Percentiles rank a stretch among this genome's conserved stretches.
Conservation (phyloP, 2,329 filamentous ascomycete genomes). For the Apiospora sp. region DNA sequence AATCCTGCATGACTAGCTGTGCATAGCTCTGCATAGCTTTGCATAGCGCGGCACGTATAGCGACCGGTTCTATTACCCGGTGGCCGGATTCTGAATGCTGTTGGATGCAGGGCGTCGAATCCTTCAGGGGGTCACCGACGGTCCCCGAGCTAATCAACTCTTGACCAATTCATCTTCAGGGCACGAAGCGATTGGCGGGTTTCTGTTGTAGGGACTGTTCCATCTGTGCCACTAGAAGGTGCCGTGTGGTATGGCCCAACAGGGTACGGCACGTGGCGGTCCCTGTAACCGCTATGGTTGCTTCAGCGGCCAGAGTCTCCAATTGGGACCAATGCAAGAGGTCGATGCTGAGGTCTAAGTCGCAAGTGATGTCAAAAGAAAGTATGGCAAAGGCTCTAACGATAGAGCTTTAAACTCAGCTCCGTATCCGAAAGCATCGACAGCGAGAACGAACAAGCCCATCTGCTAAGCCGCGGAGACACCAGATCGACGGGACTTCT, state of each 20-base stretch:
- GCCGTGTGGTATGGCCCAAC: background rate
- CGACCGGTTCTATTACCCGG: background rate
- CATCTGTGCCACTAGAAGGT: background rate
- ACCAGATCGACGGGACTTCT: too few relatives aligned
- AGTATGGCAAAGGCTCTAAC: background rate
- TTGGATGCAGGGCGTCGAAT: background rate
- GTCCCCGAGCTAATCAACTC: background rate
- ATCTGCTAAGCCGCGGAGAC: too few relatives aligned
- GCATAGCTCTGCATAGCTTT: conserved; percentile 1
- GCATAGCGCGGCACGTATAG: background rate
- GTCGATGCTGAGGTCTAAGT: background rate
- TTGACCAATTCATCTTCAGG: background rate
- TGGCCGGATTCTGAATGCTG: background rate
- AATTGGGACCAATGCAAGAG: background rate
- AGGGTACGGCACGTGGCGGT: background rate
- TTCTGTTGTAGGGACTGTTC: background rate
- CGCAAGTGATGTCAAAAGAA: background rate
- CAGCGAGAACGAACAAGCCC: background rate
- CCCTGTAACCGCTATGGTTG: background rate
- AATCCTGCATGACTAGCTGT: conserved; percentile 14
- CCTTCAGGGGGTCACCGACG: conserved; percentile 2
- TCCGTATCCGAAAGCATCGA: background rate
- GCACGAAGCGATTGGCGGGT: too few relatives aligned
- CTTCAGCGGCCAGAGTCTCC: background rate
- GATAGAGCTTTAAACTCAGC: background rate